These are phyloP conservation scores for Chytridium lagenaria DNA, from an alignment of 371 early-diverging fungal species.

Conservation along the genomic window DNA sequence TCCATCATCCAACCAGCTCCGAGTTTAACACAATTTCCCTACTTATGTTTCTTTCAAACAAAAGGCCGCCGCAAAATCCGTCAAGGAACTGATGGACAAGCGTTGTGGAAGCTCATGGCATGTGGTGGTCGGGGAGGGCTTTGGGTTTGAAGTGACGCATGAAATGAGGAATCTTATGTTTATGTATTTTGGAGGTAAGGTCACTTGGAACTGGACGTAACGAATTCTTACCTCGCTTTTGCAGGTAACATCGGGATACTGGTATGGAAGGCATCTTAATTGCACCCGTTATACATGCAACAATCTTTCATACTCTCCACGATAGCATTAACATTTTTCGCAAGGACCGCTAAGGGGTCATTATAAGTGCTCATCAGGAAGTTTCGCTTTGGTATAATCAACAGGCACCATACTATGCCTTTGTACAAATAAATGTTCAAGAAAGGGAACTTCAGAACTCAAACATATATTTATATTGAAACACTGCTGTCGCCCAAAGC, in stretches of 20 bases:
- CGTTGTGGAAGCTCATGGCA: slow-evolving; percentile 63
- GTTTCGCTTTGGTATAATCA: too few relatives aligned
- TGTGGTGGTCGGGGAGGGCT: slow-evolving; percentile 63
- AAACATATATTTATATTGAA: too few relatives aligned
- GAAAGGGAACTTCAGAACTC: too few relatives aligned
- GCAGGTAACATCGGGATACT: slow-evolving; percentile 42
- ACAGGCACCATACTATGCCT: too few relatives aligned
- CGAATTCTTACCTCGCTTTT: neutral
- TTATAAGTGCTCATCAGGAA: too few relatives aligned
- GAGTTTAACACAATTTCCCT: too few relatives aligned
- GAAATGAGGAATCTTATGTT: slow-evolving; percentile 56
- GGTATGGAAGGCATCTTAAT: slow-evolving; percentile 52
- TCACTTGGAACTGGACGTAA: neutral
- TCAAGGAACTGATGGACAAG: slow-evolving; percentile 66
- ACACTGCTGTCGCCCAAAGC: too few relatives aligned
- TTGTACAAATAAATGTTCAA: too few relatives aligned
- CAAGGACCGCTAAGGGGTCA: neutral
- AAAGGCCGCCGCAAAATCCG: slow-evolving; percentile 56
- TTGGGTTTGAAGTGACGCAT: too few relatives aligned
- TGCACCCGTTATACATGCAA: neutral
- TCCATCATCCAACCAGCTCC: neutral
- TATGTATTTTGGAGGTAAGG: slow-evolving; percentile 63
- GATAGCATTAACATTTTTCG: neutral
- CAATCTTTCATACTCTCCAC: neutral
- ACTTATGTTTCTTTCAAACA: neutral